phyloP scores from a whole-genome alignment of 2,329 filamentous ascomycete genomes.

The Aureobasidium sp. region DNA sequence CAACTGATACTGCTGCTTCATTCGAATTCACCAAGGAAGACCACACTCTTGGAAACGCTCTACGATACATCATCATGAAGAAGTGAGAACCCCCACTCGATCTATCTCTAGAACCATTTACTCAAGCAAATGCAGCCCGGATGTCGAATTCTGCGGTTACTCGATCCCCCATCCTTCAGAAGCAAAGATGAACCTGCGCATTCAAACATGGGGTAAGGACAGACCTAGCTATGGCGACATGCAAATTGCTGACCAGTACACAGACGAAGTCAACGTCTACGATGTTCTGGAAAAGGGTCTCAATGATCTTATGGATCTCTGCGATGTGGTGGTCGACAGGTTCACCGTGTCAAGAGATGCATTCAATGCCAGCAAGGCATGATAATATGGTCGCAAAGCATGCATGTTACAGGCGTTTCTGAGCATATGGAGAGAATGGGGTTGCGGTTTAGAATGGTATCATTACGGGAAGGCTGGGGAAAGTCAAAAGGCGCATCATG shows the following conservation, averaged over 20 bases:
- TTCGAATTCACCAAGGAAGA: conserved; percentile 93
- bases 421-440: conserved; percentile 9
- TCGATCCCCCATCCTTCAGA: conserved; percentile 96
- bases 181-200: conserved; percentile 90
- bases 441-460: conserved; percentile 16
- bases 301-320: conserved; percentile 79
- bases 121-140: conserved; percentile 52
- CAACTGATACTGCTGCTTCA: conserved; percentile 76
- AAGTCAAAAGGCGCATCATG: conserved; percentile 9
- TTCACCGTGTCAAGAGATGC: conserved; percentile 63
- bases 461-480: conserved; percentile 15
- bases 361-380: conserved; percentile 40
- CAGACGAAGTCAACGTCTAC: conserved; percentile 71
- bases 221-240: neutral
- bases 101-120: neutral
- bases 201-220: conserved; percentile 84
- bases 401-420: conserved; percentile 7
- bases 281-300: conserved; percentile 87
- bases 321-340: conserved; percentile 87
- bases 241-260: conserved; percentile 13
- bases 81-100: conserved; percentile 52
- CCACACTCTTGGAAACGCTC: conserved; percentile 88
- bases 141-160: conserved; percentile 97
- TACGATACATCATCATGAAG: conserved; percentile 96
- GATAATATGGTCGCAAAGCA: conserved; percentile 13